A percentile compares a stretch with the other conserved stretches of the same genome.
phyloP scores from a whole-genome alignment of 306 rosid genomes.

The Cicer yamashitae region DNA sequence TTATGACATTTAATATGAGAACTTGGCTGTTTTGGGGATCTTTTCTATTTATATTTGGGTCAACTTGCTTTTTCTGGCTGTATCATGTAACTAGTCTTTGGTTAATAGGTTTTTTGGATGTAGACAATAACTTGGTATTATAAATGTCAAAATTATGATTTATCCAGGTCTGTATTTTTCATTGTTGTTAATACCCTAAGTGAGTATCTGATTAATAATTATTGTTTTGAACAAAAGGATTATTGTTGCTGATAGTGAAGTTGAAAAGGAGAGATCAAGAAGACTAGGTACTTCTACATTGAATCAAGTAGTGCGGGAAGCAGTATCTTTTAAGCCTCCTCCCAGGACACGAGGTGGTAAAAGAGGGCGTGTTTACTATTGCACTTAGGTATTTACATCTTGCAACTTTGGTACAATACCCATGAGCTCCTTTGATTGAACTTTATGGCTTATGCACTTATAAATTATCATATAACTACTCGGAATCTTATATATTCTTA shows the following conservation, averaged over 20 bases:
- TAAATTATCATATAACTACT: background rate
- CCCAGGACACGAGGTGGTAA: conserved; percentile 90
- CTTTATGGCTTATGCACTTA: background rate
- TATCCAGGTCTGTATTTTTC: conserved; percentile 35
- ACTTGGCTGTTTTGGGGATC: background rate
- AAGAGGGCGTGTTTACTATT: conserved; percentile 94
- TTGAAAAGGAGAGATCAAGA: conserved; percentile 93
- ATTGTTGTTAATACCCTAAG: conserved; percentile 27
- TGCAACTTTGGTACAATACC: conserved; percentile 25
- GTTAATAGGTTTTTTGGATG: conserved; percentile 29
- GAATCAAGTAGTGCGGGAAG: conserved; percentile 90
- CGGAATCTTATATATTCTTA: background rate
- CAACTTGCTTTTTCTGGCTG: conserved; percentile 20
- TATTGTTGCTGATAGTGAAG: conserved; percentile 82
- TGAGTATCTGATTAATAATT: conserved; percentile 45
- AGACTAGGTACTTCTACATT: conserved; percentile 82
- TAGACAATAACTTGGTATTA: conserved; percentile 26
- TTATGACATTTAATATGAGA: conserved; percentile 14
- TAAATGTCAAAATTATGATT: conserved; percentile 10
- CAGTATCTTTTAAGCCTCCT: conserved; percentile 90
- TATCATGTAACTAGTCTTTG: background rate
- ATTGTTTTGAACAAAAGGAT: conserved; percentile 63
- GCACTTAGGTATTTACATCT: conserved; percentile 73
- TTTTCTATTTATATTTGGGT: conserved; percentile 6
- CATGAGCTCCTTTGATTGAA: background rate